Base-by-base conservation (phyloP, 176 grass and related monocot species). In the Carex parvula region DNA sequence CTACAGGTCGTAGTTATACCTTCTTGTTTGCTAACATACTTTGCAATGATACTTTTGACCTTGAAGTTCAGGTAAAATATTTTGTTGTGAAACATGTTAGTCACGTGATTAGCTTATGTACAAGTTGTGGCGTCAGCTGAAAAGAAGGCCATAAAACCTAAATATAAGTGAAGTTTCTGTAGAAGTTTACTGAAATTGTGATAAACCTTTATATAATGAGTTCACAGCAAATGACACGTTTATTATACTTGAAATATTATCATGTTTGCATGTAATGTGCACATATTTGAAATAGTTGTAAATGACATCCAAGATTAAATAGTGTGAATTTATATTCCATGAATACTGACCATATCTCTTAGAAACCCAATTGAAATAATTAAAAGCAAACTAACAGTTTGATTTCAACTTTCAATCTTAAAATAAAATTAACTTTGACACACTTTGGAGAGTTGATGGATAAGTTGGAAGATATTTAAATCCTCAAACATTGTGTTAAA, bases 1-100 rank as follows among this genome's bases (percentile, higher is more conserved):
- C 89, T 78, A 90, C 91, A 65, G 95, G 95, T 98, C 0, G 81
- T 90, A 86, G 46, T 63, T 48, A 50, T 77, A 24, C 0, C 37
- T 52, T 46, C 70, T 21, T 5, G 48, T 75, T 84, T 54, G 24
- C 50, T 48, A 57, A 17, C 13, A 80, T 79, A 64, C 30, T 20
- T 6, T 63, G 10, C 30, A 42, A 8, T 64, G 32, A 42, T 64
- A 29, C 10, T 55, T 30, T 32, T 14, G 42, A 10, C n/a, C 30
- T 35, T 17, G 16, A 30, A 67, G 33, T 67, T 67, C 12, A 33
- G 64, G 29, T 33, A 68, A 22, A 22, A 61, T n/a, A 20, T 1
- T 29, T 10, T 42, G 41, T 73, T 48, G 44, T 46, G 44, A 14
- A 55, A 56, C 6, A 6, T 17, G 57, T 82, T 64, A 26, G 55